A percentile compares a stretch with the other conserved stretches of the same genome.
Conservation (phyloP, 2,329 filamentous ascomycete species). For the Cryphonectria japonica region DNA sequence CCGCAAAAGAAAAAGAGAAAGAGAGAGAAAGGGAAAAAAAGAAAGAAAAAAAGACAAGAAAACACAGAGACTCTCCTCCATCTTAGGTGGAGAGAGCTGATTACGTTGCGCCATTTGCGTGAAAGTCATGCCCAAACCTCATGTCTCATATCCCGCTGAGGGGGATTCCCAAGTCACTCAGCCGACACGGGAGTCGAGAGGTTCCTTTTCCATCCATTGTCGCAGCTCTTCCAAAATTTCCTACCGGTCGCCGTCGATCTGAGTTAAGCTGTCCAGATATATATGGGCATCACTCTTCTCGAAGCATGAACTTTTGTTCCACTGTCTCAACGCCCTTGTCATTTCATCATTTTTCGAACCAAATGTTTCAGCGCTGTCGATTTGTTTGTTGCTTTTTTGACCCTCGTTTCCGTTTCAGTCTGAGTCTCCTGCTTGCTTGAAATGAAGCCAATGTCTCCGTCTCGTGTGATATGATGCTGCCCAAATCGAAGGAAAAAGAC, state of each 20-base stretch:
- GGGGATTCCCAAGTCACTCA: neutral
- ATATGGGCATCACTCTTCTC: neutral
- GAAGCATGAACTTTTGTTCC: neutral
- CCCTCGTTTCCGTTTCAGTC: neutral
- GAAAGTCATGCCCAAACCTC: neutral
- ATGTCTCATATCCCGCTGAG: neutral
- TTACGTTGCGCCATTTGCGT: neutral
- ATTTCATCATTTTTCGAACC: neutral
- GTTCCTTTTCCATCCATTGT: neutral
- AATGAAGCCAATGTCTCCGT: neutral
- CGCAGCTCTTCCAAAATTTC: neutral
- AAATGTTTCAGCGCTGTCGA: neutral
- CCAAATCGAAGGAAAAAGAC: neutral
- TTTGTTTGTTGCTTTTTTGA: neutral
- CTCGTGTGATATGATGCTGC: neutral
- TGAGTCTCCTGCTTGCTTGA: neutral
- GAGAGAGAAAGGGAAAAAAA: neutral
- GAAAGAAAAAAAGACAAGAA: neutral
- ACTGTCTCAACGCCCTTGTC: slow-evolving; percentile 2
- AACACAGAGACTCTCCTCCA: neutral
- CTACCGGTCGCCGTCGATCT: neutral
- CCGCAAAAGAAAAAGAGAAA: neutral
- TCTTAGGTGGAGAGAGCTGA: neutral
- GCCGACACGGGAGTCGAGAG: neutral
- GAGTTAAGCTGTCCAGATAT: neutral